These are phyloP conservation scores for Colletotrichum salicis DNA, from an alignment of 2,329 filamentous ascomycete genomes.

Conservation along the genomic window DNA sequence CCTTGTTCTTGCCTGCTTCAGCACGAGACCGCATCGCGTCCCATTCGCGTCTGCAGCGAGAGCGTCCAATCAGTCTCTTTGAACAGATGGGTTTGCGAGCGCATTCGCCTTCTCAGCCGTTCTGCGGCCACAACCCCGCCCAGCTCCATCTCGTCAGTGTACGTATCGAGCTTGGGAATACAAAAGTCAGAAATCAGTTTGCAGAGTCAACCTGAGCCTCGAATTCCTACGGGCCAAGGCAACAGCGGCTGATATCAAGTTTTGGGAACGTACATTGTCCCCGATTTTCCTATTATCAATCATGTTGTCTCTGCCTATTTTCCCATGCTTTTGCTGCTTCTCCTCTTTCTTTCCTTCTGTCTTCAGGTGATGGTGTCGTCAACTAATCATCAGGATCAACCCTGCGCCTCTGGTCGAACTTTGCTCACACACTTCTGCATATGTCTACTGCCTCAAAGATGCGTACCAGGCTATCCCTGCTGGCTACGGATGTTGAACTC, in stretches of 20 bases:
- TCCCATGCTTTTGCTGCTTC: not conserved
- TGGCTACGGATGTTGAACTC: not conserved
- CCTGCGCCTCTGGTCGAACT: constrained; percentile 1
- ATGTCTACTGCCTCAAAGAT: not conserved
- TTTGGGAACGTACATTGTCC: not conserved
- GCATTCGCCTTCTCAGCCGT: not conserved
- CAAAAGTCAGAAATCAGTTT: not conserved
- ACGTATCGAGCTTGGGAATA: not conserved
- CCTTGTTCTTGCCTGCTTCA: not conserved
- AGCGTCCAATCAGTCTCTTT: not conserved
- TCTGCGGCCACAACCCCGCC: not conserved
- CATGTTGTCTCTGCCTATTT: not conserved
- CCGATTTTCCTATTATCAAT: not conserved
- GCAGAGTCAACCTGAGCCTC: not conserved
- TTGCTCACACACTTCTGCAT: constrained; percentile 10
- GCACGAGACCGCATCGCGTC: not conserved
- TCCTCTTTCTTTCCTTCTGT: not conserved
- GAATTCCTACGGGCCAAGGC: not conserved
- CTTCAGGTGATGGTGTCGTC: not conserved
- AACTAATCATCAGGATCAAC: constrained; percentile 4
- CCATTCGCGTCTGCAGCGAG: not conserved
- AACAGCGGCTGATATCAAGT: not conserved
- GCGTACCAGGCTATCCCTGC: constrained; percentile 8
- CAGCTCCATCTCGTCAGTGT: not conserved
- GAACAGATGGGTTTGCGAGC: not conserved